phyloP scores from a whole-genome alignment of 148 eudicot species.

The Tetragonia tetragonoides region DNA sequence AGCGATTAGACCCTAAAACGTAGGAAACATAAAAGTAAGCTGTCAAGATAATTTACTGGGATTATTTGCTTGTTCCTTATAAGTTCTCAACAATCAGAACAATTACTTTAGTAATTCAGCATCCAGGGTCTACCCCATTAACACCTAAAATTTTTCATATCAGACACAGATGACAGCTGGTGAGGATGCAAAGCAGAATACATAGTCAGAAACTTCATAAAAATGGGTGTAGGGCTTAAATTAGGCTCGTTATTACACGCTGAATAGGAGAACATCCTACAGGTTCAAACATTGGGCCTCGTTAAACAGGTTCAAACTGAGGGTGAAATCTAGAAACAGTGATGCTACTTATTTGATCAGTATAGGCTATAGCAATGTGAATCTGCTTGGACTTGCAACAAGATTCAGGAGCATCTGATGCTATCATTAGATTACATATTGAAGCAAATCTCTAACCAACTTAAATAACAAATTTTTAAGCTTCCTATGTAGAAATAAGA shows the following conservation, averaged over 20 bases:
- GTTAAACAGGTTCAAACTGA: background rate
- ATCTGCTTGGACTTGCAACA: background rate
- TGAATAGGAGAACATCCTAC: background rate
- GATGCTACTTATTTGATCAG: background rate
- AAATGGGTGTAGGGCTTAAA: no score
- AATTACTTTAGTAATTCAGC: background rate
- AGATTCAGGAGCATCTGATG: background rate
- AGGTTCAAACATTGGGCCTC: background rate
- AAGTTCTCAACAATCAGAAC: background rate
- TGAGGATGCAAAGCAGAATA: background rate
- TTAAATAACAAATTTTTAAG: background rate
- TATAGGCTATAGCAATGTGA: background rate
- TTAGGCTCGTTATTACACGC: no score
- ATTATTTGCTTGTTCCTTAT: background rate
- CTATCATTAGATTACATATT: background rate
- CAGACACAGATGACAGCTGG: background rate
- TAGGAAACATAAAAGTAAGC: background rate
- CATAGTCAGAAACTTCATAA: background rate
- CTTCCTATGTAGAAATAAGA: background rate
- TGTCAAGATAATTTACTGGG: background rate
- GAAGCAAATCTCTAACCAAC: slow-evolving; percentile 6
- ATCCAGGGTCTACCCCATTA: background rate
- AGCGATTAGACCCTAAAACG: background rate
- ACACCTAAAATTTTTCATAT: background rate
- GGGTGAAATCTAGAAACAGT: background rate